Evolutionary conservation across 192 early-diverging fungal genomes (phyloP), one percentile per base, ranked within the genome.

Genomic region (Coemansia pectinata): DNA sequence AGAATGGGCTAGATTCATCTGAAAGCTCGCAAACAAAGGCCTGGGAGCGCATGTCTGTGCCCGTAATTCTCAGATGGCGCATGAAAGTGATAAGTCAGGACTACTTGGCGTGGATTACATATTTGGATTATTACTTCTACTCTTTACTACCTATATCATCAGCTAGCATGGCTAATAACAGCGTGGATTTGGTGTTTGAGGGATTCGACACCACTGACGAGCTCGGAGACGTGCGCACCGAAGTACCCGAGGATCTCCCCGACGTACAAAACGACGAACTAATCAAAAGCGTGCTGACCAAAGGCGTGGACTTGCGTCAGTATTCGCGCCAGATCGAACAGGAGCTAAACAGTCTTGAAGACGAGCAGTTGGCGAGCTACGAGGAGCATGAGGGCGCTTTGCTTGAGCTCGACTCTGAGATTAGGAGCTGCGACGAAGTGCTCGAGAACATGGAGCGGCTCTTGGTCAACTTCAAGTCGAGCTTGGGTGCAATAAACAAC

Each of bases 231-330:
- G 40, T 27, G 14, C 47, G 53, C 23, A 31, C 8, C 21, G 38
- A 62, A 47, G 5, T 48, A 34, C 45, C 12, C 12, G 66, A 67
- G 27, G 47, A 44, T 3, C 63, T 85, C 38, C 71, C 66, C 10
- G 90, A 90, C 52, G 91, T 94, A 58, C 86, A 94, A 61, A 92
- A 93, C 76, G 94, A 98, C 73, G 89, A 89, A 53, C 85, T 95
- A 38, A 92, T 98, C 40, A 87, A 85, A 44, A 86, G 94, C 40
- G 91, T 92, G 4, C 81, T 98, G 45, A 86, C 87, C 8, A 67
- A 91, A 77, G 94, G 93, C 34, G 87, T 94, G 67, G 94, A 96
- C 78, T 85, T 99, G 55, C 88, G 93, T 17, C 89, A 92, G 70
- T 94, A 96, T 79, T 90, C 92, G 7, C 88, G 85, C 47, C 83